Evolutionary conservation across 305 asterid species (phyloP).

Genomic region (Rubia peregrina): DNA sequence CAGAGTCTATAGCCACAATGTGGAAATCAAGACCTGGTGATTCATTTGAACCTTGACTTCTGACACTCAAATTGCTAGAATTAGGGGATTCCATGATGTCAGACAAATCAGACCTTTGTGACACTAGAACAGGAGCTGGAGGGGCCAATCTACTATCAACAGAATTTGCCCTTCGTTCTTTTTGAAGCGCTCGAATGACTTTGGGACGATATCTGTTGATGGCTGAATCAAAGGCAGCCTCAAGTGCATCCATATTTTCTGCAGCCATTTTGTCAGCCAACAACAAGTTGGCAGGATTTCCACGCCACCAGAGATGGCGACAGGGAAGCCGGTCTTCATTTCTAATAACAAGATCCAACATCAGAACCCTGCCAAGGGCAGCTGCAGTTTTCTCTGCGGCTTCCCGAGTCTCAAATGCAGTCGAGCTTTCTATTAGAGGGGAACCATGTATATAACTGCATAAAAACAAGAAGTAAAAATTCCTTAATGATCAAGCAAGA

Average conservation of each 20-base stretch:
- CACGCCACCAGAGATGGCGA: conserved; percentile 94
- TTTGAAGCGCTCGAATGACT: conserved; percentile 86
- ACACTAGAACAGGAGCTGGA: conserved; percentile 47
- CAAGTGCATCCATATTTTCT: conserved; percentile 63
- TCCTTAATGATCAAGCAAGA: neutral
- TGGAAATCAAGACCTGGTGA: conserved; percentile 39
- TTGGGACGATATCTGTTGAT: conserved; percentile 77
- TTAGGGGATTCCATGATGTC: conserved; percentile 67
- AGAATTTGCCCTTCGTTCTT: conserved; percentile 84
- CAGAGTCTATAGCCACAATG: conserved; percentile 91
- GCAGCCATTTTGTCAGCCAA: conserved; percentile 59
- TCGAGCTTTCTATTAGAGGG: conserved; percentile 77
- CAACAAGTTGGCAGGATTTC: conserved; percentile 79
- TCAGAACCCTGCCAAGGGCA: conserved; percentile 83
- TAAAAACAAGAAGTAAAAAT: neutral
- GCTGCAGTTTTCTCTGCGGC: conserved; percentile 74
- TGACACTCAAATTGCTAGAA: conserved; percentile 49
- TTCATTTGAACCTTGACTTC: conserved; percentile 45
- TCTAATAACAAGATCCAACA: conserved; percentile 96
- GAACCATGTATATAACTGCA: conserved; percentile 86
- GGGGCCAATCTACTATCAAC: conserved; percentile 53
- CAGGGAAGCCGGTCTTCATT: conserved; percentile 98
- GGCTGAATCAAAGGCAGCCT: conserved; percentile 76
- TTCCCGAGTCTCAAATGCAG: conserved; percentile 76
- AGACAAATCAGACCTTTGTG: conserved; percentile 72